Evolutionary conservation across 2,329 filamentous ascomycete species (phyloP), one percentile per base, ranked within the genome.

Genomic region (Trichoderma brevicompactum): DNA sequence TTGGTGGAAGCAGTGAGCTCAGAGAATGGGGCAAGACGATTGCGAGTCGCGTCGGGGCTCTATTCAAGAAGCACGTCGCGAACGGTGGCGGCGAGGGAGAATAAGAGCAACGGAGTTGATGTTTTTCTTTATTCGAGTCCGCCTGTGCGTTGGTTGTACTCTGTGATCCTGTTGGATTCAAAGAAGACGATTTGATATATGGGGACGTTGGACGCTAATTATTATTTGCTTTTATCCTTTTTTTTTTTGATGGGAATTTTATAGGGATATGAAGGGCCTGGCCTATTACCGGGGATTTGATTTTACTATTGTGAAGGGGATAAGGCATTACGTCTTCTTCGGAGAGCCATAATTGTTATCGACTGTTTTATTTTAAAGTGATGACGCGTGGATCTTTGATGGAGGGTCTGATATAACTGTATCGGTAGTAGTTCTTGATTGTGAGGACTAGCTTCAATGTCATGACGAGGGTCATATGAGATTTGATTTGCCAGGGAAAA

Each of bases 111-210:
- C 43, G 9, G 40, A 44, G 41, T 7, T 4, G 32, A 38, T 5
- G 40, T 13, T 44, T 10, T n/a, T 28, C 5, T 56, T 12, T n/a
- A n/a, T n/a, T 56, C 10, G 41, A 56, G 40, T 34, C 23, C 17
- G 40, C 40, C 40, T 56, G 40, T n/a, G 23, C 49, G 34, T 32
- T 13, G 58, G 10, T 15, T 44, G 23, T 52, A 49, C 36, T 41
- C 46, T 41, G 19, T 56, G 32, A 53, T 62, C 46, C 58, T 62
- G n/a, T 62, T 62, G 58, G 58, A 62, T 62, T n/a, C n/a, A 62
- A n/a, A 48, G 43, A 40, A 15, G 58, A 41, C 36, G 58, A 15
- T n/a, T 62, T 44, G 58, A 62, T 62, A 52, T 52, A 44, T 52
- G 34, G 46, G 58, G 40, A 7, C n/a, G 23, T 62, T 43, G 46